phyloP scores from a whole-genome alignment of 2,329 filamentous ascomycete species.

The Herpotrichia juniperi region DNA sequence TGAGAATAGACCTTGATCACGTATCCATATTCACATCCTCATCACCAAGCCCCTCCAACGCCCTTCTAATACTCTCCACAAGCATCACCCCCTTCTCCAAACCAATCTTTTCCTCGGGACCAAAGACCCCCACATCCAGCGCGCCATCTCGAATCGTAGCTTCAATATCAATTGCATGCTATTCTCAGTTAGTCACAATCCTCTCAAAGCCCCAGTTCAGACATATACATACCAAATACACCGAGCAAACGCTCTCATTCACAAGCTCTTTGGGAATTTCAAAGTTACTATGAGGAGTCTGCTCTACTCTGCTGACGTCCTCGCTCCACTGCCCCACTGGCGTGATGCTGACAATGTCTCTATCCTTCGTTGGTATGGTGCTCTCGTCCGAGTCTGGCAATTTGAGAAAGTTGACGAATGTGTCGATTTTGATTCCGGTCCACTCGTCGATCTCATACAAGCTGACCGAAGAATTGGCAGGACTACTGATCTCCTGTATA shows the following conservation, averaged over 20 bases:
- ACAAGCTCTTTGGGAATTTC: slow-evolving; percentile 25
- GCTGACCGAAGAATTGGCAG: slow-evolving; percentile 63
- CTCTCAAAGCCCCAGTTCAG: no score
- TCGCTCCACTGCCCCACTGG: slow-evolving; percentile 21
- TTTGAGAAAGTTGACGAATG: slow-evolving; percentile 82
- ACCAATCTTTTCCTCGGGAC: slow-evolving; percentile 50
- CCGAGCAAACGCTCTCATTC: slow-evolving; percentile 26
- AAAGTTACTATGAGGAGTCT: slow-evolving; percentile 9
- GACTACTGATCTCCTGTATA: slow-evolving; percentile 64
- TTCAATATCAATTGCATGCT: slow-evolving; percentile 64
- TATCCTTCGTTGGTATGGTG: slow-evolving; percentile 2
- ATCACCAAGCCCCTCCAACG: slow-evolving; percentile 12
- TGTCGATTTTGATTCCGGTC: slow-evolving; percentile 74
- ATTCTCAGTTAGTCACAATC: slow-evolving; percentile 20
- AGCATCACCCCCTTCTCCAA: slow-evolving; percentile 44
- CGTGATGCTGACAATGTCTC: slow-evolving; percentile 24
- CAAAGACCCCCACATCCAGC: slow-evolving; percentile 62
- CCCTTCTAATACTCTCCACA: slow-evolving; percentile 37
- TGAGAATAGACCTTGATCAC: no score
- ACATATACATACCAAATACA: slow-evolving; percentile 50
- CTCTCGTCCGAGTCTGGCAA: slow-evolving; percentile 49
- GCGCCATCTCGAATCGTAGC: slow-evolving; percentile 55
- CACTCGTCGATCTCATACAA: slow-evolving; percentile 75
- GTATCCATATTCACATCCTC: neutral
- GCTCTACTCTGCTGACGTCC: slow-evolving; percentile 22